Evolutionary conservation across 352 stramenopile genomes (phyloP), one percentile per base, ranked within the genome.

Genomic region (Pythium insidiosum): DNA sequence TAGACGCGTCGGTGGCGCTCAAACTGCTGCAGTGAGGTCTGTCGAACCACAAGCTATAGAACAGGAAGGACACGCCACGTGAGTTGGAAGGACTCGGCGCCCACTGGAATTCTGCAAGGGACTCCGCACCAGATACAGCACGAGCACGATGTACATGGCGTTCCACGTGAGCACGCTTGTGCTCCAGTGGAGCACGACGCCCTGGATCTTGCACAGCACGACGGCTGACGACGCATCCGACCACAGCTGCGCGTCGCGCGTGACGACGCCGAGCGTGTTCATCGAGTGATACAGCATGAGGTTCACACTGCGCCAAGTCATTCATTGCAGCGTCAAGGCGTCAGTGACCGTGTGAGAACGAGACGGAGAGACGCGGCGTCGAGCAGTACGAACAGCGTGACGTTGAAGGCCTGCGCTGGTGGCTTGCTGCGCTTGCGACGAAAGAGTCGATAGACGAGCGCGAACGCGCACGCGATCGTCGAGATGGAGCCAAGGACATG

Each of bases 41-140:
- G 54, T 2, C 50, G 50, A 16, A 61, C 59, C 10, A 64, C 55
- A 19, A 68, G 45, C 50, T 57, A 20, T 16, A 29, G 16, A 2
- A 20, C 5, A 45, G 6, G 13, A 23, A 23, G 19, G 18, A 5
- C 18, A 26, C 18, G 21, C 15, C 6, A 40, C 3, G 3, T 12
- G 16, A 15, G 6, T 2, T 26, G 16, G 6, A 40, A 3, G 11
- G 10, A 7, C 10, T 7, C 20, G 10, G 2, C 15, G 13, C 48
- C n/a, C n/a, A n/a, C n/a, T n/a, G n/a, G n/a, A n/a, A n/a, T n/a
- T n/a, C n/a, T n/a, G n/a, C n/a, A n/a, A n/a, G n/a, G n/a, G n/a
- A n/a, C n/a, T n/a, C n/a, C n/a, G 25, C 30, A 57, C 50, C 50
- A 47, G 20, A 22, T 47, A 57, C n/a, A 57, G 29, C 28, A 31